Evolutionary conservation across 345 rosid species (phyloP).

Genomic region (Linum lewisii): DNA sequence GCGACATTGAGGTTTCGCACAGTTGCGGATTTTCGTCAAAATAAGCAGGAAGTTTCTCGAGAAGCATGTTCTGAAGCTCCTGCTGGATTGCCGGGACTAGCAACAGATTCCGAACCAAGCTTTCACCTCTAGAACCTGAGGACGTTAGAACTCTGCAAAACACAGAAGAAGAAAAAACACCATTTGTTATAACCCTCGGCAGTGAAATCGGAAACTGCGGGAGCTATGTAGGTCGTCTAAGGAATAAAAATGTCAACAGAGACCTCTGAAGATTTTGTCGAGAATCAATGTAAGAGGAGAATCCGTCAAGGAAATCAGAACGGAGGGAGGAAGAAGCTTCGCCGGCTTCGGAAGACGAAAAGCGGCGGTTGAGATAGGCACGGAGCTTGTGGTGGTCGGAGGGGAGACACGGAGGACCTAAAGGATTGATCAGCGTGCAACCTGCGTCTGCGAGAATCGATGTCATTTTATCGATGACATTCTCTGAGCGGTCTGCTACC

Average conservation of each 20-base stretch:
- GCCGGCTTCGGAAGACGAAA: slow-evolving; percentile 26
- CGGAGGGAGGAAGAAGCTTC: slow-evolving; percentile 16
- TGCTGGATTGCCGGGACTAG: slow-evolving; percentile 57
- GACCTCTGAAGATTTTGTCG: slow-evolving; percentile 50
- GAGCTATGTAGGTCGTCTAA: too few relatives aligned
- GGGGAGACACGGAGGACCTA: slow-evolving; percentile 60
- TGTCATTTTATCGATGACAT: slow-evolving; percentile 35
- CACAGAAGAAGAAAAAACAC: not conserved
- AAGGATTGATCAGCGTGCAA: slow-evolving; percentile 51
- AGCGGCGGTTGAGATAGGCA: slow-evolving; percentile 40
- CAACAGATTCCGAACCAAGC: slow-evolving; percentile 51
- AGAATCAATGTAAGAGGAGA: slow-evolving; percentile 42
- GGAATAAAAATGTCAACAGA: not conserved
- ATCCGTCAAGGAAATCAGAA: slow-evolving; percentile 42
- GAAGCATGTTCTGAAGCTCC: slow-evolving; percentile 50
- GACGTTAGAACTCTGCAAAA: slow-evolving; percentile 43
- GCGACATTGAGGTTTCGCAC: slow-evolving; percentile 21
- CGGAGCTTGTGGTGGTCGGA: slow-evolving; percentile 52
- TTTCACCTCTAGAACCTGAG: slow-evolving; percentile 32
- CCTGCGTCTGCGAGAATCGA: slow-evolving; percentile 64
- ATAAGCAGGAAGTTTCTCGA: slow-evolving; percentile 74
- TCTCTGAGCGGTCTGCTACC: not conserved
- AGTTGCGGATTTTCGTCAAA: slow-evolving; percentile 31
- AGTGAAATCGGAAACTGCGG: too few relatives aligned
- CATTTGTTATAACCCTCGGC: too few relatives aligned